Percentiles rank a stretch among this genome's conserved stretches.
These are phyloP conservation scores for Nemophila menziesii DNA, from an alignment of 257 asterid species.

Conservation along the genomic window DNA sequence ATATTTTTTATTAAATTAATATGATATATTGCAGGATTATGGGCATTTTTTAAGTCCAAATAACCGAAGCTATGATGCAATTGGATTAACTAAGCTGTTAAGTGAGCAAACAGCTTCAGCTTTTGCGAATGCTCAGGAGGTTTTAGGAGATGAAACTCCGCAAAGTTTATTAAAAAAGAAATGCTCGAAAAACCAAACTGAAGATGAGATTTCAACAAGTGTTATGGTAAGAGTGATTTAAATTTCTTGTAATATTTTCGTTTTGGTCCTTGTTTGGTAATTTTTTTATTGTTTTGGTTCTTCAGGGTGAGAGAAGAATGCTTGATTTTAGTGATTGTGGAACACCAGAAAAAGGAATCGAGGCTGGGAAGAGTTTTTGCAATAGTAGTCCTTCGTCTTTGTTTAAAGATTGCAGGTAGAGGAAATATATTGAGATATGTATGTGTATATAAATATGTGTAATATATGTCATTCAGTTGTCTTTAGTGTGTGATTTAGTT, in stretches of 20 bases:
- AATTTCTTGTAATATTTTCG: conserved; percentile 1
- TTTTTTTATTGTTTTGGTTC: too few species aligned
- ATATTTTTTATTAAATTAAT: too few species aligned
- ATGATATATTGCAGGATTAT: conserved; percentile 73
- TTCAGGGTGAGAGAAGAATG: conserved; percentile 62
- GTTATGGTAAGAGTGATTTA: conserved; percentile 32
- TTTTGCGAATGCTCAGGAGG: conserved; percentile 84
- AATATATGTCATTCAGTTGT: too few species aligned
- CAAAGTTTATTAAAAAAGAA: conserved; percentile 51
- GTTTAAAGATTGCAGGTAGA: conserved; percentile 61
- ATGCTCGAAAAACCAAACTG: too few species aligned
- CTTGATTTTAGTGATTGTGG: conserved; percentile 88
- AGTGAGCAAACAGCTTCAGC: conserved; percentile 89
- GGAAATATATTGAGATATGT: too few species aligned
- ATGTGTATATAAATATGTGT: too few species aligned
- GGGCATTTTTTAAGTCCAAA: conserved; percentile 72
- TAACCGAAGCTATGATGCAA: conserved; percentile 69
- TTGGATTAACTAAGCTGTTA: conserved; percentile 86
- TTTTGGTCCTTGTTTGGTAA: too few species aligned
- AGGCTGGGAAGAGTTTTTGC: conserved; percentile 27
- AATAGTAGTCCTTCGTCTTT: conserved; percentile 65
- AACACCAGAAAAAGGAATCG: conserved; percentile 44
- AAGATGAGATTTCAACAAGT: too few species aligned
- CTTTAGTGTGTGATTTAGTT: too few species aligned
- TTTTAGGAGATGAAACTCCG: conserved; percentile 88